Conservation (phyloP, 2,329 filamentous ascomycete genomes). For the Bipolaris sorokiniana region DNA sequence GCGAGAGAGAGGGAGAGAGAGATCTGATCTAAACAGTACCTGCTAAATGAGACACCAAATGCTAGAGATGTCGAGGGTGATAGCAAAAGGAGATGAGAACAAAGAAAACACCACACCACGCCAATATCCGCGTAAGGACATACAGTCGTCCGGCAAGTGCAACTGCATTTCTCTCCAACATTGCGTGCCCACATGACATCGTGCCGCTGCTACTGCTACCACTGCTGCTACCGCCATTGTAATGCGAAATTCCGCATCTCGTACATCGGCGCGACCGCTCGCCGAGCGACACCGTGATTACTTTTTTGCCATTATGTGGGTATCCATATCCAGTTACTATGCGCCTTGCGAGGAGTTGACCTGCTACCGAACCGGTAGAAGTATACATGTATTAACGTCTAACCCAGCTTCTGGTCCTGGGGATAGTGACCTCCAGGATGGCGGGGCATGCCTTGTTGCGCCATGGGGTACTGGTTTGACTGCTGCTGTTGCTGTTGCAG, state of each 20-base stretch:
- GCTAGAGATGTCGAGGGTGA: constrained; percentile 37
- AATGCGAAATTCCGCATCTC: constrained; percentile 24
- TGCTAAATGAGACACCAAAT: constrained; percentile 39
- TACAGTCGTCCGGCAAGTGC: constrained; percentile 41
- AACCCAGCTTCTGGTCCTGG: constrained; percentile 58
- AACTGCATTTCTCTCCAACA: constrained; percentile 38
- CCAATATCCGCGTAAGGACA: constrained; percentile 46
- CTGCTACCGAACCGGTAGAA: constrained; percentile 33
- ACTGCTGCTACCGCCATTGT: constrained; percentile 27
- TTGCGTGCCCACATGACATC: constrained; percentile 41
- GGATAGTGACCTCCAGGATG: constrained; percentile 71
- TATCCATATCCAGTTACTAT: constrained; percentile 47
- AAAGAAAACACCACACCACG: constrained; percentile 41
- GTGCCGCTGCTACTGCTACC: constrained; percentile 27
- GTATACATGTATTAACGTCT: constrained; percentile 36
- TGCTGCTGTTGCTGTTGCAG: constrained; percentile 64
- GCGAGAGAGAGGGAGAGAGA: constrained; percentile 24
- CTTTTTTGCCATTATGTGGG: constrained; percentile 49
- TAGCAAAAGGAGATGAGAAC: constrained; percentile 28
- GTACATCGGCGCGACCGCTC: constrained; percentile 33
- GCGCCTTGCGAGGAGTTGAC: constrained; percentile 40
- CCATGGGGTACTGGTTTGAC: constrained; percentile 77
- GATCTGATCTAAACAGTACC: constrained; percentile 41
- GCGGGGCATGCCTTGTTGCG: constrained; percentile 74
- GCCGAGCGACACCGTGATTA: constrained; percentile 41